phyloP scores from a whole-genome alignment of 2,329 filamentous ascomycete genomes.

The Cladosporium austrohemisphaericum region DNA sequence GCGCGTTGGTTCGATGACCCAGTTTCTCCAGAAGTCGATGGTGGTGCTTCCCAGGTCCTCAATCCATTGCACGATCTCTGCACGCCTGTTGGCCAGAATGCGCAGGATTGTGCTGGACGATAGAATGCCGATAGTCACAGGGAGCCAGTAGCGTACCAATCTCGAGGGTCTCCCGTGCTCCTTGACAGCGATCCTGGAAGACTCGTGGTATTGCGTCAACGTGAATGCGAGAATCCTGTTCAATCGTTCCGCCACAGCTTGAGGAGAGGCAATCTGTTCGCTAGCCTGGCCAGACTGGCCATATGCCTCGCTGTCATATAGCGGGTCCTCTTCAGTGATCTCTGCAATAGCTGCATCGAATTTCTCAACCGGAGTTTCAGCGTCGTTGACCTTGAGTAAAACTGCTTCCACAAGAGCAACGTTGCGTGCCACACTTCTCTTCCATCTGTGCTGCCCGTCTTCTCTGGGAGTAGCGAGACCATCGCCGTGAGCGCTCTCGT shows the following conservation, averaged over 20 bases:
- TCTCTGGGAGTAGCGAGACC: conserved; percentile 28
- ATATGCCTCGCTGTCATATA: conserved; percentile 41
- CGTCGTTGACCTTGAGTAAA: conserved; percentile 63
- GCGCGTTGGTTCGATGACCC: conserved; percentile 81
- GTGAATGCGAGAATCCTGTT: conserved; percentile 64
- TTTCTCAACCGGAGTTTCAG: conserved; percentile 53
- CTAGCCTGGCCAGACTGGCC: conserved; percentile 33
- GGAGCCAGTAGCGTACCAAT: conserved; percentile 84
- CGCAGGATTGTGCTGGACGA: conserved; percentile 85
- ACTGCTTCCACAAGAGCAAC: conserved; percentile 84
- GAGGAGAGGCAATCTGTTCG: conserved; percentile 32
- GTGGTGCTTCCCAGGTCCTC: conserved; percentile 72
- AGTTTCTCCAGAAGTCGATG: conserved; percentile 92
- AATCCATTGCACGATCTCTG: conserved; percentile 77
- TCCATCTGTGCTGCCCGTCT: conserved; percentile 54
- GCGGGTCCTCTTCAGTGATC: conserved; percentile 51
- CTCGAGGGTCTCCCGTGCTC: conserved; percentile 71
- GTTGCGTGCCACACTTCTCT: conserved; percentile 72
- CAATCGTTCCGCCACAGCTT: conserved; percentile 63
- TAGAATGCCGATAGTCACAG: conserved; percentile 64
- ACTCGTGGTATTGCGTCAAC: conserved; percentile 62
- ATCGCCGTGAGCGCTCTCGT: conserved; percentile 40
- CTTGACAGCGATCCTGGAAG: conserved; percentile 54
- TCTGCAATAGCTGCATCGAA: conserved; percentile 56
- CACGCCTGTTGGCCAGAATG: conserved; percentile 68